These are phyloP conservation scores for Lagenidium giganteum DNA, from an alignment of 352 stramenopile species.

Conservation along the genomic window DNA sequence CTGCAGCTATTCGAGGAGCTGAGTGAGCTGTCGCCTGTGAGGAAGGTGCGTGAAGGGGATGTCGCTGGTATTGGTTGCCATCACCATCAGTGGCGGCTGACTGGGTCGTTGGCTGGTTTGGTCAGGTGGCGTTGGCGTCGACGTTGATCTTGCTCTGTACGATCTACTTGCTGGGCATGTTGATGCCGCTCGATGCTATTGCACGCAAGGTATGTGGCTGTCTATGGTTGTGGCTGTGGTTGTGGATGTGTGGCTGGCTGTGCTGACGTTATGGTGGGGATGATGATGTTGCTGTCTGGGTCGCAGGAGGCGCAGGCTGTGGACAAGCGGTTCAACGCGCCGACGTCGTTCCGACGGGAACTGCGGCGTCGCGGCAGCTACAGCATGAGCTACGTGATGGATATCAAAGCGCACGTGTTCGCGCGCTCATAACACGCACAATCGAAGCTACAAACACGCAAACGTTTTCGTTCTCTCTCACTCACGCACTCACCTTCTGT, in stretches of 20 bases:
- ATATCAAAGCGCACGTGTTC: constrained; percentile 85
- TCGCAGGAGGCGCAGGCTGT: constrained; percentile 26
- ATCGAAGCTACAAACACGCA: too few species aligned
- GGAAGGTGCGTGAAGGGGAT: too few species aligned
- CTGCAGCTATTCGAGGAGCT: constrained; percentile 46
- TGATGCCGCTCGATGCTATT: constrained; percentile 53
- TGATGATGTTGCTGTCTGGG: too few species aligned
- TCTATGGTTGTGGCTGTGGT: too few species aligned
- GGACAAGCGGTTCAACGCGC: constrained; percentile 7
- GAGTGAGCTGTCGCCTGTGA: constrained; percentile 20
- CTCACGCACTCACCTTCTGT: too few species aligned
- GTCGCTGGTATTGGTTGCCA: too few species aligned
- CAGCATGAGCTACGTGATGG: constrained; percentile 85
- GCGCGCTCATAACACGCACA: constrained; percentile 47
- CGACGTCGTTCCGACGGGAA: constrained; percentile 78
- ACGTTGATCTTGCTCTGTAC: constrained; percentile 39
- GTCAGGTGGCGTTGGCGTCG: constrained; percentile 35
- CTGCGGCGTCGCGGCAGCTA: constrained; percentile 77
- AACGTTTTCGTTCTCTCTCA: too few species aligned
- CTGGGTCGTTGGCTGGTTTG: too few species aligned
- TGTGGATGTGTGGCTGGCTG: too few species aligned
- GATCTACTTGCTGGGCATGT: constrained; percentile 53
- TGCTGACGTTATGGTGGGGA: too few species aligned
- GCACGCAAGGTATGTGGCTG: constrained; percentile 25
- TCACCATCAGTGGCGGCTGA: too few species aligned